phyloP scores from a whole-genome alignment of 306 rosid species.

The Prunus salicina region DNA sequence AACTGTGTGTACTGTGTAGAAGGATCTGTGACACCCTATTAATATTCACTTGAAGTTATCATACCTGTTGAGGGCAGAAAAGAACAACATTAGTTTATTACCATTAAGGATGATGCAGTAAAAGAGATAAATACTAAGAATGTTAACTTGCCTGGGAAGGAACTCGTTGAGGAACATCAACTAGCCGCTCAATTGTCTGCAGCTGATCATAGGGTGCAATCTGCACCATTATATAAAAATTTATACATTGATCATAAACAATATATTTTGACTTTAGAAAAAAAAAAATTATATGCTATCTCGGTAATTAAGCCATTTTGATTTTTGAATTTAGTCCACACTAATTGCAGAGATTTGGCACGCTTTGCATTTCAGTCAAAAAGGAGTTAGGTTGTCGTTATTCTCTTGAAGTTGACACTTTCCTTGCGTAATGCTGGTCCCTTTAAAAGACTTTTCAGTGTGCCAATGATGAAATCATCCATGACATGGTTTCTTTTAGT shows the following conservation, averaged over 20 bases:
- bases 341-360: not conserved
- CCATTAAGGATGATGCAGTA: constrained; percentile 20
- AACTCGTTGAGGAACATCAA: constrained; percentile 47
- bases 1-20: constrained; percentile 4
- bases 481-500: not conserved
- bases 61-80: constrained; percentile 5
- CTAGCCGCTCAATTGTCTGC: constrained; percentile 82
- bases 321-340: not conserved
- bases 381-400: not conserved
- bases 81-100: not conserved
- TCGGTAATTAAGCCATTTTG: not conserved
- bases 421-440: not conserved
- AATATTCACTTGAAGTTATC: constrained; percentile 19
- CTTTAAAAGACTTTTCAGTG: not conserved
- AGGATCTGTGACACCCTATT: constrained; percentile 6
- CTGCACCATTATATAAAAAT: constrained; percentile 42
- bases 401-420: not conserved
- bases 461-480: not conserved
- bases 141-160: constrained; percentile 42
- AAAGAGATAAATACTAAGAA: constrained; percentile 9
- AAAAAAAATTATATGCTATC: not conserved
- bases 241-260: constrained; percentile 1
- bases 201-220: constrained; percentile 94
- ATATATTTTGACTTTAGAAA: not conserved
- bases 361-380: constrained; percentile 3